Conservation (phyloP, 2,329 filamentous ascomycete genomes). For the Xylariaceae sp. region DNA sequence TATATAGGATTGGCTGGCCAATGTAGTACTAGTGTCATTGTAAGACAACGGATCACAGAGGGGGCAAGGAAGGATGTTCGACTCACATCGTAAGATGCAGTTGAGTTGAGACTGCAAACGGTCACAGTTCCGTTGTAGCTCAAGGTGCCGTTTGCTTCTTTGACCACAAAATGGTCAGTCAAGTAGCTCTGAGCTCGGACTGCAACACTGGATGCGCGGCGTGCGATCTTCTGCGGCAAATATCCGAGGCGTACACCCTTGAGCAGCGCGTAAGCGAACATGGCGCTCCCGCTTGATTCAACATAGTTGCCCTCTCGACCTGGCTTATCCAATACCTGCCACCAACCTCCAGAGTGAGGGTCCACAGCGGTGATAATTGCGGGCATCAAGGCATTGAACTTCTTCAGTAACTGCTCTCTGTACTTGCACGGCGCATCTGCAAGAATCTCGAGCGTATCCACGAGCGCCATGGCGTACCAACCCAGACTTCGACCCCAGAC, state of each 20-base stretch:
- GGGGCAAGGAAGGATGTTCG: neutral
- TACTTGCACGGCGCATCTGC: slow-evolving; percentile 7
- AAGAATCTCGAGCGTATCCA: slow-evolving; percentile 35
- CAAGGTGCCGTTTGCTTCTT: slow-evolving; percentile 25
- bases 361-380: slow-evolving; percentile 27
- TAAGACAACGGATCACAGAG: slow-evolving; percentile 13
- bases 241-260: slow-evolving; percentile 37
- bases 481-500: slow-evolving; percentile 38
- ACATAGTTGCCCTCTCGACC: slow-evolving; percentile 33
- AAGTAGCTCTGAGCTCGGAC: slow-evolving; percentile 24
- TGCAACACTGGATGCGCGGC: slow-evolving; percentile 12
- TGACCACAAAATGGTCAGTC: slow-evolving; percentile 26
- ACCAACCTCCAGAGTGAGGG: slow-evolving; percentile 35
- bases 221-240: slow-evolving; percentile 13
- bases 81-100: slow-evolving; percentile 35
- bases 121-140: slow-evolving; percentile 38
- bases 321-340: slow-evolving; percentile 35
- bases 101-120: slow-evolving; percentile 43
- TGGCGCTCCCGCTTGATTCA: slow-evolving; percentile 36
- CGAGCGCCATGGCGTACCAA: slow-evolving; percentile 38
- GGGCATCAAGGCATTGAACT: slow-evolving; percentile 22
- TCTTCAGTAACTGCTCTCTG: slow-evolving; percentile 15
- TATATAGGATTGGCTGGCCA: slow-evolving; percentile 33
- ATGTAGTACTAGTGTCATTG: slow-evolving; percentile 35
- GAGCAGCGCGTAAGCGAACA: slow-evolving; percentile 37